Evolutionary conservation across 441 rosid species (phyloP).

Genomic region (Jatropha multifida): DNA sequence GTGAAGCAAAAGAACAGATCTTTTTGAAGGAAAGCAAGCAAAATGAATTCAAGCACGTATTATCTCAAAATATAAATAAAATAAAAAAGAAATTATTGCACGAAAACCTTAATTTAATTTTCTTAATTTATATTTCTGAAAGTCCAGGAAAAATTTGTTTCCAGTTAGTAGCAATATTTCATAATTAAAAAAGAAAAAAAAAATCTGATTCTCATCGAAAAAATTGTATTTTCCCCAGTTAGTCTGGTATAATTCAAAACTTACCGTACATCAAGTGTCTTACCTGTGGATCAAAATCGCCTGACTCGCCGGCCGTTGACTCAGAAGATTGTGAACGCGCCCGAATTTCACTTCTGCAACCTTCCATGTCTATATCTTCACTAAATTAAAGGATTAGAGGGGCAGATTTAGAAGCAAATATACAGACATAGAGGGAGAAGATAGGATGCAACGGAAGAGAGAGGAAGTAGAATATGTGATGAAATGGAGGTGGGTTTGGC

Average conservation of each 20-base stretch:
- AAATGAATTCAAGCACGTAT: neutral
- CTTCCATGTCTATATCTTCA: slow-evolving; percentile 23
- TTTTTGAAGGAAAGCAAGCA: neutral
- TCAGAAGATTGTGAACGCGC: slow-evolving; percentile 25
- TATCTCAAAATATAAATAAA: neutral
- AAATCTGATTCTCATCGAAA: neutral
- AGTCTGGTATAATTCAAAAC: neutral
- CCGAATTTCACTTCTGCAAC: slow-evolving; percentile 22
- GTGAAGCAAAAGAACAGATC: neutral
- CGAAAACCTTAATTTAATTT: neutral
- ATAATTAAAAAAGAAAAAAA: neutral
- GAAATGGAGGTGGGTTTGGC: neutral
- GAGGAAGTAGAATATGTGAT: neutral
- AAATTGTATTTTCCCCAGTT: neutral
- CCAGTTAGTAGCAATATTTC: neutral
- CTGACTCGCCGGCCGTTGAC: neutral
- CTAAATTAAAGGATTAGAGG: neutral
- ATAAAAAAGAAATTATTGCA: neutral
- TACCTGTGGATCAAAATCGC: slow-evolving; percentile 21
- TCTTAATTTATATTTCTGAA: neutral
- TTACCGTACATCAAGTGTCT: neutral
- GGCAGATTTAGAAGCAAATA: neutral
- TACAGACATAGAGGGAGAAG: neutral
- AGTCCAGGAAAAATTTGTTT: neutral
- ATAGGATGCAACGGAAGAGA: neutral